phyloP scores from a whole-genome alignment of 768 basidiomycete species.

The Tulasnella sp. region DNA sequence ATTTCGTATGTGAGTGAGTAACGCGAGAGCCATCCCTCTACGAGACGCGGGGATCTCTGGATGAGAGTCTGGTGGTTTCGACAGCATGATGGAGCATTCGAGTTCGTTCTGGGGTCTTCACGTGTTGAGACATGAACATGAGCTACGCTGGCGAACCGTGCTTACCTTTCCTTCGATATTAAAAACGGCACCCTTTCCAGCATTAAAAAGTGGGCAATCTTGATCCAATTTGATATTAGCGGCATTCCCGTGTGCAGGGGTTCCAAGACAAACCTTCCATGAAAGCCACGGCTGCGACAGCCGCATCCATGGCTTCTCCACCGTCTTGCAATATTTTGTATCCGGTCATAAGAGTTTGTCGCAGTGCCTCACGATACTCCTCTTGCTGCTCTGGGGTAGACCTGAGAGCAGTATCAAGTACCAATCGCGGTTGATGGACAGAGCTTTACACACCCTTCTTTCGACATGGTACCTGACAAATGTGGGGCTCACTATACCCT shows the following conservation, averaged over 20 bases:
- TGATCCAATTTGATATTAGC: neutral
- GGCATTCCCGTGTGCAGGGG: slow-evolving; percentile 9
- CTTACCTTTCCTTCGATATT: slow-evolving; percentile 64
- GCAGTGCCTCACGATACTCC: slow-evolving; percentile 44
- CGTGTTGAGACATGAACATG: neutral
- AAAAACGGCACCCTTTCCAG: slow-evolving; percentile 72
- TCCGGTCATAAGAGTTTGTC: slow-evolving; percentile 46
- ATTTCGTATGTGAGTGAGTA: slow-evolving; percentile 55
- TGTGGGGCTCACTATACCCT: neutral
- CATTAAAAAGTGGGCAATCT: slow-evolving; percentile 66
- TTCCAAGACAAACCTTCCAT: slow-evolving; percentile 48
- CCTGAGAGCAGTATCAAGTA: slow-evolving; percentile 7
- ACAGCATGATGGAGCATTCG: slow-evolving; percentile 70
- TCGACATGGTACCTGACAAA: slow-evolving; percentile 40
- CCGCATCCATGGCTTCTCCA: slow-evolving; percentile 76
- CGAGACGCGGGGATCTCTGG: slow-evolving; percentile 45
- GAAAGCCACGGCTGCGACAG: slow-evolving; percentile 54
- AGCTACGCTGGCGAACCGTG: neutral
- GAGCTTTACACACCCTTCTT: slow-evolving; percentile 21
- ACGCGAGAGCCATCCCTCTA: slow-evolving; percentile 50
- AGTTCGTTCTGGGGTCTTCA: slow-evolving; percentile 50
- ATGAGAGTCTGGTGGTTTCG: slow-evolving; percentile 56
- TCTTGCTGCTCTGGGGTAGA: slow-evolving; percentile 51
- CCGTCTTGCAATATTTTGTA: slow-evolving; percentile 48
- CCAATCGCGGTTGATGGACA: neutral